A percentile compares a stretch with the other conserved stretches of the same genome.
Evolutionary conservation across 805 yeast genomes (phyloP).

Genomic region (Jamesozyma gamospora): DNA sequence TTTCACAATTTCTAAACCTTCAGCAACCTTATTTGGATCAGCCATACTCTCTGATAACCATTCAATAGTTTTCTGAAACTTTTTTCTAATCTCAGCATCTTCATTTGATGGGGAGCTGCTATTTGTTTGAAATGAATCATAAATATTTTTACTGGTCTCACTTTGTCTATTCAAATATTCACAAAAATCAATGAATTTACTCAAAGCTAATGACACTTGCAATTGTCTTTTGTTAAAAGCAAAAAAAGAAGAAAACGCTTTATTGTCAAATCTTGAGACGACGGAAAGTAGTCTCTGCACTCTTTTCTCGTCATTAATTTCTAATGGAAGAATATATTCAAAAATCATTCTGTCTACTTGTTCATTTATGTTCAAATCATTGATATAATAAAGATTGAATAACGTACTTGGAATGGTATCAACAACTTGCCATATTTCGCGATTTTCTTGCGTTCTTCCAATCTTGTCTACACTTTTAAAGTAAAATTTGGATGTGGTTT

Average conservation of each 20-base stretch:
- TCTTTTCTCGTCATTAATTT: conserved; percentile 36
- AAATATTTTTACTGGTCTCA: background rate
- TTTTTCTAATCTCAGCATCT: conserved; percentile 13
- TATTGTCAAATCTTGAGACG: conserved; percentile 40
- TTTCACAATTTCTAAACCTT: conserved; percentile 43
- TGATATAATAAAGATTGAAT: conserved; percentile 60
- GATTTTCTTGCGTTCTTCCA: conserved; percentile 11
- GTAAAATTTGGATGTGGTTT: conserved; percentile 46
- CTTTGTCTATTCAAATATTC: conserved; percentile 32
- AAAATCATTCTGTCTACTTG: conserved; percentile 52
- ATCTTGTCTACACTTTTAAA: conserved; percentile 33
- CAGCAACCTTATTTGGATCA: conserved; percentile 37
- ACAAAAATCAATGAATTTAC: conserved; percentile 39
- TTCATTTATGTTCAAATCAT: conserved; percentile 55
- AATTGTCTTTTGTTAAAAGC: conserved; percentile 65
- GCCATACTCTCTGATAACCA: conserved; percentile 59
- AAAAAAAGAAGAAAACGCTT: conserved; percentile 51
- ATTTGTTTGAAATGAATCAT: conserved; percentile 17
- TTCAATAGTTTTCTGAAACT: conserved; percentile 43
- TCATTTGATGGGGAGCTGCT: conserved; percentile 13
- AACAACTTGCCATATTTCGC: conserved; percentile 24
- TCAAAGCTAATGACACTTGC: conserved; percentile 44
- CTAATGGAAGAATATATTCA: conserved; percentile 52
- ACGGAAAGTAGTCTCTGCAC: conserved; percentile 45
- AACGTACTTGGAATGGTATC: conserved; percentile 52